Conservation (phyloP, 2,329 filamentous ascomycete genomes). For the Trichoderma aggressivum region DNA sequence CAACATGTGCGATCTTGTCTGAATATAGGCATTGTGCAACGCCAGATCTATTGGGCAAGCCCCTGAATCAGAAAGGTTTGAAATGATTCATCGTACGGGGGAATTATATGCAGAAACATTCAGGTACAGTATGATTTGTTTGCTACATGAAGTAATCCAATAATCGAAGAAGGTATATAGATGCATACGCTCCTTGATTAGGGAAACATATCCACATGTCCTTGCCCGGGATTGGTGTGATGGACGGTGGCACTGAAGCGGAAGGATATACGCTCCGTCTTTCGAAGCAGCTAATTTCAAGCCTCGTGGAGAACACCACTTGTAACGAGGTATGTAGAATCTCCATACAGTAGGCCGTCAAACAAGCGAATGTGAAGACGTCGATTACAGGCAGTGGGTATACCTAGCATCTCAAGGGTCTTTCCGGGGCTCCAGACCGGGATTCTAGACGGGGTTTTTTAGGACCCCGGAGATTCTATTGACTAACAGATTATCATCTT, state of each 20-base stretch:
- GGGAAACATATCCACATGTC: background rate
- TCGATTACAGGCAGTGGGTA: background rate
- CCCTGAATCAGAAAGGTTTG: background rate
- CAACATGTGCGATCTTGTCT: background rate
- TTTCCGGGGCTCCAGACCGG: constrained; percentile 11
- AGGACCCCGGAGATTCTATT: background rate
- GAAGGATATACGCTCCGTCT: background rate
- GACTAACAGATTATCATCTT: constrained; percentile 6
- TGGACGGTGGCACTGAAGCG: background rate
- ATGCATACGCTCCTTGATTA: background rate
- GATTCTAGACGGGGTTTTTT: constrained; percentile 1
- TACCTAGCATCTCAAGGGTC: constrained; percentile 2
- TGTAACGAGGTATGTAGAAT: background rate
- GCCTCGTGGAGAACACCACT: background rate
- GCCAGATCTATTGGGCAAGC: background rate
- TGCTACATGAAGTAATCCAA: background rate
- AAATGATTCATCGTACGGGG: background rate
- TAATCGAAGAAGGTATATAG: background rate
- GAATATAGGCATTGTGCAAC: background rate
- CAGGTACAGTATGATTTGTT: background rate
- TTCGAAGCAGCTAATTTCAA: background rate
- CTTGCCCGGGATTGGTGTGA: background rate
- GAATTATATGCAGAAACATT: background rate
- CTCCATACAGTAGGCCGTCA: background rate
- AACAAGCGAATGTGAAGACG: background rate